Conservation (phyloP, 2,329 filamentous ascomycete species). For the Cytospora mali region DNA sequence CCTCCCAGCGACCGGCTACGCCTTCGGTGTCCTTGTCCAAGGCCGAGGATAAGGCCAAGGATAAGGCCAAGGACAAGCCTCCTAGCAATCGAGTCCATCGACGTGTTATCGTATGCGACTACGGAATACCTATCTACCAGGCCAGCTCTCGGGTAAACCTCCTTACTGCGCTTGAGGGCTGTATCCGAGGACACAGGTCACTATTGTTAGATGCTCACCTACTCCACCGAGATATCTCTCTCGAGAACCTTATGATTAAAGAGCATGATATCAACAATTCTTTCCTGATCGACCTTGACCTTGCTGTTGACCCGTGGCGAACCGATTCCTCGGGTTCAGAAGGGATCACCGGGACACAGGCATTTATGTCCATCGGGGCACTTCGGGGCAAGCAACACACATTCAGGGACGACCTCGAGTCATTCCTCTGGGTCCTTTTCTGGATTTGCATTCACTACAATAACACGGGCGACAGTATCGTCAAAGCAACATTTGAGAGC, state of each 20-base stretch:
- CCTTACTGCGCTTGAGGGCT: constrained; percentile 37
- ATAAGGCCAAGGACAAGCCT: too few species aligned
- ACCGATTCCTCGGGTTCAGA: constrained; percentile 41
- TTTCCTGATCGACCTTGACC: constrained; percentile 41
- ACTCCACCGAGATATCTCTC: constrained; percentile 42
- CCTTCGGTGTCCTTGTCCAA: constrained; percentile 37
- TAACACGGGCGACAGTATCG: constrained; percentile 32
- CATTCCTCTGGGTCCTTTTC: constrained; percentile 52
- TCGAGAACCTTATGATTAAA: constrained; percentile 47
- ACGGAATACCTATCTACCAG: constrained; percentile 40
- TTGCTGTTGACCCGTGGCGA: constrained; percentile 40
- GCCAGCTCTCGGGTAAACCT: constrained; percentile 36
- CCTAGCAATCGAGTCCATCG: constrained; percentile 34
- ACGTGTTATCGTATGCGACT: constrained; percentile 31
- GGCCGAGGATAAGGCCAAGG: too few species aligned
- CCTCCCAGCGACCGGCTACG: too few species aligned
- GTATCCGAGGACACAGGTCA: constrained; percentile 38
- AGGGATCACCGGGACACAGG: constrained; percentile 47
- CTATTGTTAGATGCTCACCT: constrained; percentile 35
- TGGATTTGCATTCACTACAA: constrained; percentile 48
- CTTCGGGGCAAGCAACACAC: constrained; percentile 46
- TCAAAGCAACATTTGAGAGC: constrained; percentile 35
- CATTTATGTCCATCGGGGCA: constrained; percentile 50
- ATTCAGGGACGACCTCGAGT: constrained; percentile 52
- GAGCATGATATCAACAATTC: constrained; percentile 2